Evolutionary conservation across 495 filamentous ascomycete genomes (phyloP), one percentile per base, ranked within the genome.

Genomic region (Lophium mytilinum): DNA sequence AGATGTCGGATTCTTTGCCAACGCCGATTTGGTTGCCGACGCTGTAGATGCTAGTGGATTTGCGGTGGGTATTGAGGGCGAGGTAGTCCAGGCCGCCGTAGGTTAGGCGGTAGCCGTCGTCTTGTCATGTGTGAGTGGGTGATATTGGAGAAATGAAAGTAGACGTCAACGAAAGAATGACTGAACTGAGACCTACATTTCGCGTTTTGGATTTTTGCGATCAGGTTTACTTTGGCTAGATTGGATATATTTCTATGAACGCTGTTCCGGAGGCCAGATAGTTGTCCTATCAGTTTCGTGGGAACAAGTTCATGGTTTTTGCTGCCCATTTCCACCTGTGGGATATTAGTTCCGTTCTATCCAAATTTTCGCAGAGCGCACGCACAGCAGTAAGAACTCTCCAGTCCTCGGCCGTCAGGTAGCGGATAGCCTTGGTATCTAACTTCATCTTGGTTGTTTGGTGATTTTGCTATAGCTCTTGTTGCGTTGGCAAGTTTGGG

Each of bases 81-180:
- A 97, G 83, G 71, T 99, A 99, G 75, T 99, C 93, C 39, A 96
- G 83, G 3, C 93, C 93, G 61, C 93, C 93, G 72, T 97, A 97
- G 19, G 92, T 94, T 19, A 99, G 83, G 46, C 93, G 85, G 76
- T 99, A 99, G 52, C 93, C 93, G 69, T 99, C 93, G 71, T 99
- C 83, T 86, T 33, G 1, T 12, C 2, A n/a, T 12, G 37, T 9
- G 36, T 42, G 41, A 53, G 58, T 21, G 12, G 53, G 9, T 2
- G 33, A 53, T 35, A n/a, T 40, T 53, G 11, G n/a, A 21, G 12
- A 49, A 24, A 9, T 41, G 6, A 30, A 30, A 2, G 2, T 30
- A 30, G 24, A 30, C 3, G 6, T 30, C 3, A 30, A 30, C 24
- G 24, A 30, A 30, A 30, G 24, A 30, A 30, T 6, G 24, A 30